phyloP scores from a whole-genome alignment of 2,329 filamentous ascomycete species.

The Pseudogymnoascus sp. region DNA sequence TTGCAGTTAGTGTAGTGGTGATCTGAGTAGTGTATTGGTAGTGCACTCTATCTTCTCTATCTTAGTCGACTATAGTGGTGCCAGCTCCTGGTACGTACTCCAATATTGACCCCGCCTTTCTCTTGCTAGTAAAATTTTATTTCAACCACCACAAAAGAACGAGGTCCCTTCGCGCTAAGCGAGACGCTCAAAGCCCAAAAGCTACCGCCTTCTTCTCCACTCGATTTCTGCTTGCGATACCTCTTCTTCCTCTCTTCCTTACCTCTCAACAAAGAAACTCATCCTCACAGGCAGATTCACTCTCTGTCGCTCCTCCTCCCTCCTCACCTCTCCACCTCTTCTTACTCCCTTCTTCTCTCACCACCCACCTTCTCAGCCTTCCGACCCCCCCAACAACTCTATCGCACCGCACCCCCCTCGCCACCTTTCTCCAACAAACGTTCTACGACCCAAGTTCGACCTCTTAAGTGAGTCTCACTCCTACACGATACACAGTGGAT shows the following conservation, averaged over 20 bases:
- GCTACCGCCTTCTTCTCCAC: conserved; percentile 13
- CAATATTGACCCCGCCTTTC: conserved; percentile 8
- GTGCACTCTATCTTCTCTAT: neutral
- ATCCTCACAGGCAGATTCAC: conserved; percentile 18
- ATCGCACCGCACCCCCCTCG: conserved; percentile 15
- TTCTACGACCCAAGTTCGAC: neutral
- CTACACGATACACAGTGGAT: neutral
- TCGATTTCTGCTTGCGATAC: conserved; percentile 18
- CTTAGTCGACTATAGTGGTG: neutral
- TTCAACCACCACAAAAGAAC: conserved; percentile 8
- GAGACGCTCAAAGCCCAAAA: conserved; percentile 8
- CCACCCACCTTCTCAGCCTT: conserved; percentile 13
- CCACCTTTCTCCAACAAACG: conserved; percentile 12
- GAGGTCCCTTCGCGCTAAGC: conserved; percentile 8
- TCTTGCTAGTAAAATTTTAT: conserved; percentile 8
- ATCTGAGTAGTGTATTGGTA: neutral
- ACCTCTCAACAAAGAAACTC: conserved; percentile 16
- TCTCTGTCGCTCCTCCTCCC: conserved; percentile 13
- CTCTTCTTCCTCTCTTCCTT: conserved; percentile 16
- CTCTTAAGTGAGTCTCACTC: neutral
- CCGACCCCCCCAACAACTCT: conserved; percentile 12
- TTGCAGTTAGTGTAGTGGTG: neutral
- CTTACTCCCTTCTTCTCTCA: conserved; percentile 15
- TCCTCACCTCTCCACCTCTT: conserved; percentile 13
- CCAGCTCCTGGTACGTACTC: conserved; percentile 1